phyloP scores from a whole-genome alignment of 257 asterid species.

The Fraxinus cuspidata region DNA sequence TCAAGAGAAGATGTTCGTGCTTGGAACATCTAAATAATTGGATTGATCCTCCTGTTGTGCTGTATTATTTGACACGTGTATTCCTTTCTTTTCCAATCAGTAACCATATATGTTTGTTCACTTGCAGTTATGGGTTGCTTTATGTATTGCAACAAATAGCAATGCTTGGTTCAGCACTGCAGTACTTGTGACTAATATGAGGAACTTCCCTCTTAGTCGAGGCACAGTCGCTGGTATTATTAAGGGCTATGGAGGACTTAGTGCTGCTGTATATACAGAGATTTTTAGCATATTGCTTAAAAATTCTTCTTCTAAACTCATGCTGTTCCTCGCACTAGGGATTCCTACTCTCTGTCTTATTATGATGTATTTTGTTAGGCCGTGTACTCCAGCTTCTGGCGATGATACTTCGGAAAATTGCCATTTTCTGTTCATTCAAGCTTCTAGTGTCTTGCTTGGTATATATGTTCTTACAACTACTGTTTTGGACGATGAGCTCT shows the following conservation, averaged over 20 bases:
- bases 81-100: not conserved
- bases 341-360: conserved; percentile 53
- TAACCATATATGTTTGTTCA: conserved; percentile 16
- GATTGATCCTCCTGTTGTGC: not conserved
- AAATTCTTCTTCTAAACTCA: conserved; percentile 52
- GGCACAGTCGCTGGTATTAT: conserved; percentile 75
- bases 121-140: conserved; percentile 66
- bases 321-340: conserved; percentile 56
- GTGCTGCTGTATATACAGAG: conserved; percentile 71
- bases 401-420: conserved; percentile 52
- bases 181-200: conserved; percentile 73
- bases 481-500: conserved; percentile 37
- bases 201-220: conserved; percentile 70
- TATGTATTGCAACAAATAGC: conserved; percentile 60
- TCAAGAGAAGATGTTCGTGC: not conserved
- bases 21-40: not conserved
- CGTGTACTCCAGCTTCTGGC: conserved; percentile 64
- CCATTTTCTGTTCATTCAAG: conserved; percentile 63
- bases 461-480: conserved; percentile 57
- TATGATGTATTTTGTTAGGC: conserved; percentile 62
- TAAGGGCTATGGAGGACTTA: conserved; percentile 70
- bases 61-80: not conserved
- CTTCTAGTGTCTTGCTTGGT: conserved; percentile 59
- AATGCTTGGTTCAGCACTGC: conserved; percentile 71
- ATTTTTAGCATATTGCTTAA: conserved; percentile 52